Evolutionary conservation across 129 eudicot species (phyloP).

Genomic region (Glebionis coronaria): DNA sequence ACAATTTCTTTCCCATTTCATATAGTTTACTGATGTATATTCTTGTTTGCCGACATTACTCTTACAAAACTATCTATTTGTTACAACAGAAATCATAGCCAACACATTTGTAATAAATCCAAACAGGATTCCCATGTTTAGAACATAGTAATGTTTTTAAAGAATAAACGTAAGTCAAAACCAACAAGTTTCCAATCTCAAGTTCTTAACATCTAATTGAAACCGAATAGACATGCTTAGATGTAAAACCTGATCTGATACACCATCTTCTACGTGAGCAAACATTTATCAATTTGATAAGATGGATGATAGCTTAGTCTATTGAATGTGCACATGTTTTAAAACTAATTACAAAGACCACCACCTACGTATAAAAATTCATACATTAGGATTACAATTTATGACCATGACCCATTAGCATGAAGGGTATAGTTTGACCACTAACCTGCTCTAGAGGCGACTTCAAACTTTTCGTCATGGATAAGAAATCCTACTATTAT

Average conservation of each 20-base stretch:
- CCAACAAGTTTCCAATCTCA: no score
- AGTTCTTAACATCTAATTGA: no score
- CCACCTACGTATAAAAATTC: slow-evolving; percentile 33
- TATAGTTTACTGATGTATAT: not conserved
- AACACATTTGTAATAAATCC: no score
- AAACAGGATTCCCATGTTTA: no score
- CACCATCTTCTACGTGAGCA: no score
- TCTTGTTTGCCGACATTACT: no score
- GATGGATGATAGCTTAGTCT: slow-evolving; percentile 25
- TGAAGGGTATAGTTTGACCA: slow-evolving; percentile 18
- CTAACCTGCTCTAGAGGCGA: slow-evolving; percentile 27
- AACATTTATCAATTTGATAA: slow-evolving; percentile 15
- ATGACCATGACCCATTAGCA: slow-evolving; percentile 15
- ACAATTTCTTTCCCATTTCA: not conserved
- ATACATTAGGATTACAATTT: slow-evolving; percentile 24
- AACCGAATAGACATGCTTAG: no score
- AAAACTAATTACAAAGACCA: slow-evolving; percentile 23
- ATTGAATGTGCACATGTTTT: slow-evolving; percentile 31
- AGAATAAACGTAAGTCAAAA: no score
- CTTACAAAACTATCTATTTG: no score
- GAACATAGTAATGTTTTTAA: no score
- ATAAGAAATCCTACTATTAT: slow-evolving; percentile 11
- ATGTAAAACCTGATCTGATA: no score
- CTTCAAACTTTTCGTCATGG: slow-evolving; percentile 4
- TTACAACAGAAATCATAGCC: no score